Evolutionary conservation across 2,329 filamentous ascomycete genomes (phyloP).

Genomic region (Trichoderma atroviride): DNA sequence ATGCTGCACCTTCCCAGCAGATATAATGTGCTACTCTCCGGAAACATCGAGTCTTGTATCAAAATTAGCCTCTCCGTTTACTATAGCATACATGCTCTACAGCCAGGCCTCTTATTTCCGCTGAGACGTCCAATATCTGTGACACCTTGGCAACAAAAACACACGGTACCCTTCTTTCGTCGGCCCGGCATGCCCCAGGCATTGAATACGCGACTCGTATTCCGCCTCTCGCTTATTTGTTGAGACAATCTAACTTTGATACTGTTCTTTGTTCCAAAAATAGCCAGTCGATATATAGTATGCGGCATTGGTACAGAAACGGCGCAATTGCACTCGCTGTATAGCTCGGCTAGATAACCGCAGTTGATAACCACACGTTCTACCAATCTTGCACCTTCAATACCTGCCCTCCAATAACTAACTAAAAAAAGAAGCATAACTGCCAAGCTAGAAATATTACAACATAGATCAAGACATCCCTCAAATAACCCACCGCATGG

Average conservation of each 20-base stretch:
- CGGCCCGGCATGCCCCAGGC: background rate
- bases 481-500: background rate
- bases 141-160: background rate
- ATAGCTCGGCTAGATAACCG: background rate
- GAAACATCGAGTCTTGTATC: background rate
- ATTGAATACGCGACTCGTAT: background rate
- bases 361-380: background rate
- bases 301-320: background rate
- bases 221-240: slow-evolving; percentile 1
- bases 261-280: background rate
- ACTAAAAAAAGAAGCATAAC: background rate
- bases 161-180: background rate
- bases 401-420: background rate
- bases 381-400: background rate
- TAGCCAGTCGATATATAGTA: background rate
- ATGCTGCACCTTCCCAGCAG: background rate
- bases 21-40: background rate
- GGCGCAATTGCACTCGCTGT: background rate
- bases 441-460: background rate
- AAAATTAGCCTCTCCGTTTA: background rate
- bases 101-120: background rate
- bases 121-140: background rate
- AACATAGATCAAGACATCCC: background rate
- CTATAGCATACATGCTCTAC: background rate
- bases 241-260: background rate